A percentile compares a stretch with the other conserved stretches of the same genome.
These are phyloP conservation scores for Calonectria naviculata DNA, from an alignment of 2,329 filamentous ascomycete species.

Conservation along the genomic window DNA sequence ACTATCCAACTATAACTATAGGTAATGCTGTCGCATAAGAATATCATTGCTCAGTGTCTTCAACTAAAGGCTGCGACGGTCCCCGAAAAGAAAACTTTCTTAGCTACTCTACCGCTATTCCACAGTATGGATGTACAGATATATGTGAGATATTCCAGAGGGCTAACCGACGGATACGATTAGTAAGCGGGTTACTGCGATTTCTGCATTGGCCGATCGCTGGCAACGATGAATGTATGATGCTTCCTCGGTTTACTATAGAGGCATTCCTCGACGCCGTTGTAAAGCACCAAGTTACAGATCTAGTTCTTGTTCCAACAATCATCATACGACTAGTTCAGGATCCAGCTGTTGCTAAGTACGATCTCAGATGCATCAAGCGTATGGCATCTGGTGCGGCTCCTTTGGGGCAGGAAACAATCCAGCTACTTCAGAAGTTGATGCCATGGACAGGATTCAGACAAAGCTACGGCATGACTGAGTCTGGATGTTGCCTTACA, in stretches of 20 bases:
- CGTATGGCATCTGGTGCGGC: constrained; percentile 29
- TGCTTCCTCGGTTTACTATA: constrained; percentile 37
- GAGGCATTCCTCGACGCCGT: constrained; percentile 31
- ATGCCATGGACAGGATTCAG: constrained; percentile 28
- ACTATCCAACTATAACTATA: neutral
- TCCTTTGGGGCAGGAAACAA: constrained; percentile 24
- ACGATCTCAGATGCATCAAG: constrained; percentile 25
- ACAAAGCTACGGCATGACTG: constrained; percentile 85
- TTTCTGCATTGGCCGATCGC: constrained; percentile 32
- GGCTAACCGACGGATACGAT: neutral
- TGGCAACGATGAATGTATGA: constrained; percentile 31
- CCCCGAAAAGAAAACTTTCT: constrained; percentile 13
- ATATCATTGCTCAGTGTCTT: constrained; percentile 32
- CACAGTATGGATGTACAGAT: constrained; percentile 31
- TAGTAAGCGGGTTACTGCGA: constrained; percentile 22
- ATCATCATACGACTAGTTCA: constrained; percentile 34
- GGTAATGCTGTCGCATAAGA: constrained; percentile 36
- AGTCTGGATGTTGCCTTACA: constrained; percentile 81
- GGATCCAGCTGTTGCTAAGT: constrained; percentile 27
- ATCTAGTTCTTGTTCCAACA: constrained; percentile 37
- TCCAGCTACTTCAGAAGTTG: constrained; percentile 16
- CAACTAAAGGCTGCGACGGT: constrained; percentile 20
- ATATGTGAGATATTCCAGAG: neutral
- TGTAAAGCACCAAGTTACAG: constrained; percentile 31
- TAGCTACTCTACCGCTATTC: constrained; percentile 39